These are phyloP conservation scores for Trichoderma reesei DNA, from an alignment of 495 filamentous ascomycete genomes.

Conservation along the genomic window DNA sequence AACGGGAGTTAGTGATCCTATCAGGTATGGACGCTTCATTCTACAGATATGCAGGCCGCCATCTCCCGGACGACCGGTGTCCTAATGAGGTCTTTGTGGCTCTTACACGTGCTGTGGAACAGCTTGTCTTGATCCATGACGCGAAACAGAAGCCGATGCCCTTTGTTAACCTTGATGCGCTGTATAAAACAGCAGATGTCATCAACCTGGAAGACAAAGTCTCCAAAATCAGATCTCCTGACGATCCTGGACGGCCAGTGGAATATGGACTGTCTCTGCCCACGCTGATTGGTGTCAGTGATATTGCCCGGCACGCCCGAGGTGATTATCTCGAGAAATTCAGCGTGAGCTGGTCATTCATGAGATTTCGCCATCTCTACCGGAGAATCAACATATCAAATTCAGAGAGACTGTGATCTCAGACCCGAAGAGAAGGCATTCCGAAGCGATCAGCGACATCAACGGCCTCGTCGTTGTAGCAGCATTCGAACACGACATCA, in stretches of 20 bases:
- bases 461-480: slow-evolving; percentile 14
- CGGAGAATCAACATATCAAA: slow-evolving; percentile 6
- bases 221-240: slow-evolving; percentile 5
- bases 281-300: background rate
- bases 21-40: slow-evolving; percentile 10
- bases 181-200: slow-evolving; percentile 10
- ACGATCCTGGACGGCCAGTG: slow-evolving; percentile 10
- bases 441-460: slow-evolving; percentile 15
- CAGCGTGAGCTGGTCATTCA: slow-evolving; percentile 7
- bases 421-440: background rate
- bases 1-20: slow-evolving; percentile 14
- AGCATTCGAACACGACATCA: slow-evolving; percentile 12
- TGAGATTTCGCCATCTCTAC: background rate
- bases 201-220: slow-evolving; percentile 5
- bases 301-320: slow-evolving; percentile 4
- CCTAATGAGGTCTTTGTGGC: slow-evolving; percentile 12
- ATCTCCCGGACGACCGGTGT: slow-evolving; percentile 9
- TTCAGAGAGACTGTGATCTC: slow-evolving; percentile 7
- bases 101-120: slow-evolving; percentile 9
- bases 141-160: slow-evolving; percentile 9
- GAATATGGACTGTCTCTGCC: slow-evolving; percentile 10
- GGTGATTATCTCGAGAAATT: slow-evolving; percentile 9
- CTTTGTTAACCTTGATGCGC: slow-evolving; percentile 8
- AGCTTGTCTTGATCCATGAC: slow-evolving; percentile 10
- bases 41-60: slow-evolving; percentile 8